These are phyloP conservation scores for Aspergillus calidoustus DNA, from an alignment of 2,329 filamentous ascomycete genomes.

Conservation along the genomic window DNA sequence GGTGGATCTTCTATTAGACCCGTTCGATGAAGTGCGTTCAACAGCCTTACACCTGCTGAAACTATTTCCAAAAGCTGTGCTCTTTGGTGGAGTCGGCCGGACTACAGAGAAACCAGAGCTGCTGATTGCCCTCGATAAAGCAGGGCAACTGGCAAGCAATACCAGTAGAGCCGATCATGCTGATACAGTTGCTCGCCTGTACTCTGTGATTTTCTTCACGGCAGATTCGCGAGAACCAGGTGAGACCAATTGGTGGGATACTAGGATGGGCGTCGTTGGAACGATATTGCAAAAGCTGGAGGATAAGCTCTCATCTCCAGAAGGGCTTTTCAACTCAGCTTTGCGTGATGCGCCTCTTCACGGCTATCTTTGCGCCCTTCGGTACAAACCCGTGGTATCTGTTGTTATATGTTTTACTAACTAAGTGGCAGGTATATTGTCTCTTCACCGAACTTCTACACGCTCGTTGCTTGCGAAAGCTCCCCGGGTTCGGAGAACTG, in stretches of 20 bases:
- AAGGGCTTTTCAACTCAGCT: conserved; percentile 67
- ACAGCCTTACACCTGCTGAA: conserved; percentile 53
- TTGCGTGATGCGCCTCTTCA: conserved; percentile 71
- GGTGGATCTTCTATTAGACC: conserved; percentile 80
- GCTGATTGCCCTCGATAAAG: conserved; percentile 37
- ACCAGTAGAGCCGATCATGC: conserved; percentile 90
- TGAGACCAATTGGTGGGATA: conserved; percentile 36
- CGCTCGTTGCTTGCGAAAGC: conserved; percentile 33
- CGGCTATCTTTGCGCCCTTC: conserved; percentile 69
- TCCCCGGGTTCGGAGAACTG: conserved; percentile 30
- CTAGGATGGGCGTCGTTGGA: conserved; percentile 57
- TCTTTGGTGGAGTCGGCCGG: conserved; percentile 29
- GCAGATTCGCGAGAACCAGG: conserved; percentile 43
- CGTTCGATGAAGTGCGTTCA: conserved; percentile 87
- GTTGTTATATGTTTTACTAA: background rate
- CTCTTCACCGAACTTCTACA: conserved; percentile 46
- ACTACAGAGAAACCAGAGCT: conserved; percentile 31
- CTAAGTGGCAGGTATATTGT: conserved; percentile 52
- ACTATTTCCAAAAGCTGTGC: conserved; percentile 38
- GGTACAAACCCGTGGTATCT: conserved; percentile 45
- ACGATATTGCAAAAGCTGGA: conserved; percentile 66
- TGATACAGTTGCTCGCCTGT: conserved; percentile 82
- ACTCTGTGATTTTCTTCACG: conserved; percentile 70
- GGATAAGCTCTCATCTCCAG: conserved; percentile 65
- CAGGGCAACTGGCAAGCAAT: conserved; percentile 45